A percentile compares a stretch with the other conserved stretches of the same genome.
Conservation (phyloP, 257 asterid species). For the Solanum peruvianum region DNA sequence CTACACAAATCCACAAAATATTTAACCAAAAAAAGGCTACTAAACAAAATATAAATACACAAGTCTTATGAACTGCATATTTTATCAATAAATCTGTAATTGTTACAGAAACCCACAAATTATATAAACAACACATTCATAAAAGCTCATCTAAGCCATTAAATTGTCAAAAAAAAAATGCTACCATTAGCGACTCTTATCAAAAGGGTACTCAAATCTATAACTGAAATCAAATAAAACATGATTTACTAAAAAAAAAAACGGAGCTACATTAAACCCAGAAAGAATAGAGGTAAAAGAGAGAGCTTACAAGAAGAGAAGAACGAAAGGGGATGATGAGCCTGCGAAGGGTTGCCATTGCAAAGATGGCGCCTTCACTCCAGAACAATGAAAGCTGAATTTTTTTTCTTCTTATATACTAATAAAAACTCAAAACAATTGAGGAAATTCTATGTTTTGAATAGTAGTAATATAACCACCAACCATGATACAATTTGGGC, state of each 20-base stretch:
- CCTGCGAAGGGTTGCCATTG: conserved; percentile 39
- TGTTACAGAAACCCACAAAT: neutral
- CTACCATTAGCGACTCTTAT: neutral
- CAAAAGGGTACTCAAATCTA: neutral
- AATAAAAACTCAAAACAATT: neutral
- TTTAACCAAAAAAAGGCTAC: neutral
- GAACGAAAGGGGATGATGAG: conserved; percentile 21
- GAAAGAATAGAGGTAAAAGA: neutral
- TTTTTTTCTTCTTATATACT: neutral
- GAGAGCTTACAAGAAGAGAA: conserved; percentile 24
- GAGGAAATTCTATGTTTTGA: neutral
- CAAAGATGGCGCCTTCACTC: neutral
- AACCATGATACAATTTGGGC: neutral
- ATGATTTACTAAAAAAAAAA: neutral
- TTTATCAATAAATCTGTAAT: neutral
- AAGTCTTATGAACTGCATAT: neutral
- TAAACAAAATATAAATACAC: neutral
- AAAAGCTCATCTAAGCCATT: neutral
- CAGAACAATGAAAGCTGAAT: neutral
- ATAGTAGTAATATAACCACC: neutral
- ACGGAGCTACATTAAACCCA: neutral
- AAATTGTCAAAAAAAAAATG: neutral
- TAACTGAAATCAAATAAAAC: neutral
- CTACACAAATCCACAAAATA: neutral
- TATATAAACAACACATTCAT: neutral